A percentile compares a stretch with the other conserved stretches of the same genome.
These are phyloP conservation scores for Trichocladium antarcticum DNA, from an alignment of 495 filamentous ascomycete species.

Conservation along the genomic window DNA sequence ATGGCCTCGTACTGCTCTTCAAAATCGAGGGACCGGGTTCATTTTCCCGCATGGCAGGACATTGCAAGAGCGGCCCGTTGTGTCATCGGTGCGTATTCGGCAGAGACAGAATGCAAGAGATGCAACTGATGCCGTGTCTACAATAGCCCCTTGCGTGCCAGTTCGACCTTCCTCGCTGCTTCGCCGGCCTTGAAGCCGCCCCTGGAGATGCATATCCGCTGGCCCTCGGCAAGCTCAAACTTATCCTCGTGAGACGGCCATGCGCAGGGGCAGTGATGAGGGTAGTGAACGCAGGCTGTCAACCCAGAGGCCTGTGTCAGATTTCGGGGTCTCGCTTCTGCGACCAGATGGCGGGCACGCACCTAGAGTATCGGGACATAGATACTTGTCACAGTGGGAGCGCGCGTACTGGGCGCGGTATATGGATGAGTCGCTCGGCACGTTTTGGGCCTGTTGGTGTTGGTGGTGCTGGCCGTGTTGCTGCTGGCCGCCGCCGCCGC, in stretches of 20 bases:
- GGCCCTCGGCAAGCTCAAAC: slow-evolving; percentile 73
- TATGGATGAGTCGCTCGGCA: slow-evolving; percentile 61
- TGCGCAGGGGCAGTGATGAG: slow-evolving; percentile 86
- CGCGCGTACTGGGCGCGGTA: slow-evolving; percentile 62
- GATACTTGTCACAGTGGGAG: slow-evolving; percentile 72
- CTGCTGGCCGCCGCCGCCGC: no score
- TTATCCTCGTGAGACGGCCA: slow-evolving; percentile 78
- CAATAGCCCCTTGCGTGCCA: slow-evolving; percentile 72
- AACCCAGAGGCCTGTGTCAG: not conserved
- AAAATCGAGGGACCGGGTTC: no score
- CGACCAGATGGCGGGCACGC: not conserved
- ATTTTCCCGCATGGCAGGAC: not conserved
- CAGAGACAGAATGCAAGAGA: not conserved
- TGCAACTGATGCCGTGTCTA: slow-evolving; percentile 29
- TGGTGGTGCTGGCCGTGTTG: slow-evolving; percentile 29
- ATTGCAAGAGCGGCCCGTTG: no score
- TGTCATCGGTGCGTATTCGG: not conserved
- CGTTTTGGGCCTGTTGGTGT: slow-evolving; percentile 58
- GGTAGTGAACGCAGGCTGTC: slow-evolving; percentile 75
- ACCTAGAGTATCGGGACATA: slow-evolving; percentile 80
- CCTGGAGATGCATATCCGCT: slow-evolving; percentile 66
- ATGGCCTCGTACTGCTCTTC: not conserved
- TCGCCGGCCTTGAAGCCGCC: slow-evolving; percentile 70
- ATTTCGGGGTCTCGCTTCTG: not conserved
- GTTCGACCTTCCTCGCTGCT: slow-evolving; percentile 64